Evolutionary conservation across 495 filamentous ascomycete species (phyloP).

Genomic region (Opeltia flavorubescens): DNA sequence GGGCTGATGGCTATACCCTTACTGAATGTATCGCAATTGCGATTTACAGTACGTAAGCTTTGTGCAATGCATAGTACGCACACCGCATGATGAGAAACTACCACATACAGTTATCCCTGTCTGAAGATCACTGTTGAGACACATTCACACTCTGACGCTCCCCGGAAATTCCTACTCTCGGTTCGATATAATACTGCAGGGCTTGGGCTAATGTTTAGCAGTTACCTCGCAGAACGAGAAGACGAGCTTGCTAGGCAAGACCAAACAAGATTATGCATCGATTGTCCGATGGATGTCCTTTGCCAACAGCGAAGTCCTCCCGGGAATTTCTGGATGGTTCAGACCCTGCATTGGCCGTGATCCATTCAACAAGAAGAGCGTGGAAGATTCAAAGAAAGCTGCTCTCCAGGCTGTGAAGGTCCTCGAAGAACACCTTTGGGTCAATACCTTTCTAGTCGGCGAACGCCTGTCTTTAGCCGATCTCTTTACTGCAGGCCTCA

Average conservation of each 20-base stretch:
- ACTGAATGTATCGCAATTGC: constrained; percentile 87
- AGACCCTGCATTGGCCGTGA: constrained; percentile 71
- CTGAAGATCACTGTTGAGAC: constrained; percentile 85
- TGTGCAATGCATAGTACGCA: constrained; percentile 7
- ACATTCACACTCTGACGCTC: constrained; percentile 44
- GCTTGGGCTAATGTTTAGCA: constrained; percentile 31
- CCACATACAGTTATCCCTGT: constrained; percentile 94
- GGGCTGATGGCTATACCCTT: constrained; percentile 80
- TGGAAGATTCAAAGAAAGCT: constrained; percentile 61
- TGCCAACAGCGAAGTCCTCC: constrained; percentile 72
- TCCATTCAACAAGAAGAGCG: constrained; percentile 93
- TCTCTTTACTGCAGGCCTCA: constrained; percentile 62
- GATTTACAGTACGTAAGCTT: constrained; percentile 73
- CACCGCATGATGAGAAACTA: constrained; percentile 64
- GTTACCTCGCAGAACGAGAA: constrained; percentile 99
- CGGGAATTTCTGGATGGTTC: constrained; percentile 68
- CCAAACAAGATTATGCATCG: constrained; percentile 98
- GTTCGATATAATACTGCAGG: background rate
- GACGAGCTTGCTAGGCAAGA: constrained; percentile 96
- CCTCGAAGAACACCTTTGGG: constrained; percentile 72
- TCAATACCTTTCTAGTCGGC: constrained; percentile 93
- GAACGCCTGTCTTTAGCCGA: constrained; percentile 96
- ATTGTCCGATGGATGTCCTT: constrained; percentile 96
- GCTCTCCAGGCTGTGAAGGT: constrained; percentile 51
- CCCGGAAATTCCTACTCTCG: background rate